phyloP scores from a whole-genome alignment of 805 yeast genomes.

The Spathaspora sp. region DNA sequence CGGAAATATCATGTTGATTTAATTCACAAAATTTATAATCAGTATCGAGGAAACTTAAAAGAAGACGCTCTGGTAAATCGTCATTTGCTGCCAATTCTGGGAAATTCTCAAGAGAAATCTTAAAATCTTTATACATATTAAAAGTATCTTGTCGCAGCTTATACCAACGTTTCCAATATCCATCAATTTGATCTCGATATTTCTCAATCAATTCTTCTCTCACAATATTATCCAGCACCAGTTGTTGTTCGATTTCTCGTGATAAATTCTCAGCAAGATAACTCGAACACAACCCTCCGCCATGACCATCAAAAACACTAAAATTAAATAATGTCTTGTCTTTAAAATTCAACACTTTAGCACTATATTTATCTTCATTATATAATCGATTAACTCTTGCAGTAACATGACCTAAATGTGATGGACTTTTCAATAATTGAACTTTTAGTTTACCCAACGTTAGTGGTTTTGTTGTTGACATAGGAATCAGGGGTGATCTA shows the following conservation, averaged over 20 bases:
- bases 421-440: constrained; percentile 60
- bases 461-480: constrained; percentile 7
- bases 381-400: constrained; percentile 70
- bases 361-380: constrained; percentile 80
- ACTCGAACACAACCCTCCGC: constrained; percentile 72
- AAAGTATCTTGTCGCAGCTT: constrained; percentile 39
- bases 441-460: constrained; percentile 41
- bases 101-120: constrained; percentile 12
- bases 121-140: constrained; percentile 14
- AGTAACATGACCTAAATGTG: constrained; percentile 73
- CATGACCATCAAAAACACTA: constrained; percentile 91
- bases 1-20: constrained; percentile 39
- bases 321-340: constrained; percentile 50
- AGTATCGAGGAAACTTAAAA: constrained; percentile 59
- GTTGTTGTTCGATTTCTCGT: constrained; percentile 46
- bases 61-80: constrained; percentile 58
- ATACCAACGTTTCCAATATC: constrained; percentile 83
- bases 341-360: constrained; percentile 48
- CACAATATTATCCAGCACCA: constrained; percentile 19
- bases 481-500: constrained; percentile 9
- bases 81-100: constrained; percentile 28
- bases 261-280: constrained; percentile 54
- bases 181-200: constrained; percentile 63
- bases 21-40: constrained; percentile 54
- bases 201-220: constrained; percentile 41